phyloP scores from a whole-genome alignment of 805 yeast species.

The Barnettozyma wickerhamii region DNA sequence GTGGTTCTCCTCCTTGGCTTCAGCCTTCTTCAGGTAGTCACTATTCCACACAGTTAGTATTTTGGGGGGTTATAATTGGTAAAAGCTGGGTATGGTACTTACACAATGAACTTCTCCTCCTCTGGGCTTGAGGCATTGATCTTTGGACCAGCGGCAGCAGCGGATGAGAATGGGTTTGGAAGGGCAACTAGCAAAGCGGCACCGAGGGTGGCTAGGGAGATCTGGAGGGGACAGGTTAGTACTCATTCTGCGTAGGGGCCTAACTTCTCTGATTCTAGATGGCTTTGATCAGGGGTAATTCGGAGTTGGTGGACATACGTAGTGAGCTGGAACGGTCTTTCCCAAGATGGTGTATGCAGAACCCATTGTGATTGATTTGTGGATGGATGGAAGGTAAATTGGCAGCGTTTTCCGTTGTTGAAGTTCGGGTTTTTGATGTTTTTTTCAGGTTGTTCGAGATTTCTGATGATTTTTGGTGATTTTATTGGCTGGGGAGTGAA shows the following conservation, averaged over 20 bases:
- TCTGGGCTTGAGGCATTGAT: constrained; percentile 78
- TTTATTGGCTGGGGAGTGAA: constrained; percentile 5
- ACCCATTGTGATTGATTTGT: constrained; percentile 50
- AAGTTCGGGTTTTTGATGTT: constrained; percentile 5
- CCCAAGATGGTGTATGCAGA: constrained; percentile 84
- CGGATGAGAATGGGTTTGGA: constrained; percentile 59
- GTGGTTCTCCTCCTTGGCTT: constrained; percentile 29
- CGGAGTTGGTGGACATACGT: constrained; percentile 41
- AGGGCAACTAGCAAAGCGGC: constrained; percentile 55
- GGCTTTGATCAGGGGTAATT: neutral
- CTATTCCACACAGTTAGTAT: constrained; percentile 22
- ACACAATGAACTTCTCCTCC: constrained; percentile 75
- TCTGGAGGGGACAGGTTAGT: constrained; percentile 29
- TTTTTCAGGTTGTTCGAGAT: constrained; percentile 1
- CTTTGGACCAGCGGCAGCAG: constrained; percentile 46
- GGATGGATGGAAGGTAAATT: neutral
- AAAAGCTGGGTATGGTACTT: constrained; percentile 6
- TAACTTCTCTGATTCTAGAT: no score
- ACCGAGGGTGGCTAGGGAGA: constrained; percentile 79
- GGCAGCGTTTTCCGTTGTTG: neutral
- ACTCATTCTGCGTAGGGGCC: neutral
- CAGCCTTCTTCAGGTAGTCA: constrained; percentile 57
- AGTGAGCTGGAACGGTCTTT: constrained; percentile 78
- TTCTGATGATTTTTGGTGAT: neutral
- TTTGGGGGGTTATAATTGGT: neutral